A percentile compares a stretch with the other conserved stretches of the same genome.
Evolutionary conservation across 2,329 filamentous ascomycete genomes (phyloP).

Genomic region (Colletotrichum theobromicola): DNA sequence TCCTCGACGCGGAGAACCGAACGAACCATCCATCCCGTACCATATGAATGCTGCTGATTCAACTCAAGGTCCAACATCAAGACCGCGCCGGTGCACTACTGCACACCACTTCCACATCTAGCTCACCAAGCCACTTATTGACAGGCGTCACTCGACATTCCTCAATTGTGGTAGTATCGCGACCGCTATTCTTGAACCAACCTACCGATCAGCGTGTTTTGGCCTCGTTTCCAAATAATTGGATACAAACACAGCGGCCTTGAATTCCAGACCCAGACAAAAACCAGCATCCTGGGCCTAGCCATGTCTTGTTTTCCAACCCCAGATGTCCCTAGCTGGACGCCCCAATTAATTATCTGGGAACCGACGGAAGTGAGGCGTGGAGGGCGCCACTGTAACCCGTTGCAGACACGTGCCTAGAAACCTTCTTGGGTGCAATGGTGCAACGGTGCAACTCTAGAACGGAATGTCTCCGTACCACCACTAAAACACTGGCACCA

Average conservation of each 20-base stretch:
- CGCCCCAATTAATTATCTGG: not conserved
- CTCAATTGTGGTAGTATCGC: not conserved
- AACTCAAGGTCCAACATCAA: not conserved
- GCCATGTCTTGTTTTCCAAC: not conserved
- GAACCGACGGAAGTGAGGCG: not conserved
- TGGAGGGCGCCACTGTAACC: not conserved
- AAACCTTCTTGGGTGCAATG: not conserved
- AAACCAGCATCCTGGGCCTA: not conserved
- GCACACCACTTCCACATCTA: not conserved
- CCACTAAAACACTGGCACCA: not conserved
- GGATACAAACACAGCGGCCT: not conserved
- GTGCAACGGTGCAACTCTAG: not conserved
- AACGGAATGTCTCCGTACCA: not conserved
- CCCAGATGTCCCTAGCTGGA: not conserved
- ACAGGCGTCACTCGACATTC: not conserved
- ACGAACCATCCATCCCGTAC: not conserved
- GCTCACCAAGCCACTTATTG: not conserved
- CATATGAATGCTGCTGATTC: not conserved
- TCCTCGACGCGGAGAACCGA: not conserved
- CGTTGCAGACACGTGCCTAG: conserved; percentile 2
- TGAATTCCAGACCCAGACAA: not conserved
- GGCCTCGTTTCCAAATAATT: conserved; percentile 1
- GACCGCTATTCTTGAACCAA: not conserved
- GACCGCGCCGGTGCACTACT: not conserved
- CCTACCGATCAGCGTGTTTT: not conserved